phyloP scores from a whole-genome alignment of 139 green algal genomes.

The Microglena sp. region DNA sequence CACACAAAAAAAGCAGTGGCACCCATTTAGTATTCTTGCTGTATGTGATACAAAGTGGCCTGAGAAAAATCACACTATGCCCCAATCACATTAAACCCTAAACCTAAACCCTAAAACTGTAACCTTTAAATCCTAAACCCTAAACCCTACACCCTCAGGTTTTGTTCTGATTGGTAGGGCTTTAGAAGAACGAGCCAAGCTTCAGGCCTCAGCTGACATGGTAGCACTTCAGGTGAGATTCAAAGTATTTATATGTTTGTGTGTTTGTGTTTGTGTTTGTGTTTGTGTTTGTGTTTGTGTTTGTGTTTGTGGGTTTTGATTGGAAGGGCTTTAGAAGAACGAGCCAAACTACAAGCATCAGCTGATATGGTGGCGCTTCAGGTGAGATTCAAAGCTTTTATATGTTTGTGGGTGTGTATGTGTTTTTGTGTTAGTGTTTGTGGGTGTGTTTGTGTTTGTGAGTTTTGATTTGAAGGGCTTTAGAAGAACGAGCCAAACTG shows the following conservation, averaged over 20 bases:
- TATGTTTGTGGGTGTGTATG: no score
- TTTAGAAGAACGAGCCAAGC: constrained; percentile 88
- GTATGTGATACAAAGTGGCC: no score
- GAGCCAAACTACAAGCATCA: constrained; percentile 80
- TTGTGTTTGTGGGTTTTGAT: no score
- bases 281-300: no score
- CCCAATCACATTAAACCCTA: neutral
- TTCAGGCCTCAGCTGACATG: constrained; percentile 83
- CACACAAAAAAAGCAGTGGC: no score
- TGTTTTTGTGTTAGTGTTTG: no score
- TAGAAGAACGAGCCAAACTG: constrained; percentile 92
- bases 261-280: no score
- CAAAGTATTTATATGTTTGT: no score
- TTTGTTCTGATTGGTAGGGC: constrained; percentile 81
- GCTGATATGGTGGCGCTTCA: constrained; percentile 85
- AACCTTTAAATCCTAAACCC: constrained; percentile 1
- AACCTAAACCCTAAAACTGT: neutral
- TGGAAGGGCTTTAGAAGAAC: constrained; percentile 81
- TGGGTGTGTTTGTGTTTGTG: no score
- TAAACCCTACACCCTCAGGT: no score
- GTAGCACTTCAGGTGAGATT: constrained; percentile 73
- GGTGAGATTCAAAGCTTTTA: no score
- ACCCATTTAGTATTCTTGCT: no score
- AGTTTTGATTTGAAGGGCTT: constrained; percentile 78
- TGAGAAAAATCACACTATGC: neutral